Percentiles rank a stretch among this genome's conserved stretches.
Conservation (phyloP, 139 green algal species). For the Auxenochlorella pyrenoidosa region DNA sequence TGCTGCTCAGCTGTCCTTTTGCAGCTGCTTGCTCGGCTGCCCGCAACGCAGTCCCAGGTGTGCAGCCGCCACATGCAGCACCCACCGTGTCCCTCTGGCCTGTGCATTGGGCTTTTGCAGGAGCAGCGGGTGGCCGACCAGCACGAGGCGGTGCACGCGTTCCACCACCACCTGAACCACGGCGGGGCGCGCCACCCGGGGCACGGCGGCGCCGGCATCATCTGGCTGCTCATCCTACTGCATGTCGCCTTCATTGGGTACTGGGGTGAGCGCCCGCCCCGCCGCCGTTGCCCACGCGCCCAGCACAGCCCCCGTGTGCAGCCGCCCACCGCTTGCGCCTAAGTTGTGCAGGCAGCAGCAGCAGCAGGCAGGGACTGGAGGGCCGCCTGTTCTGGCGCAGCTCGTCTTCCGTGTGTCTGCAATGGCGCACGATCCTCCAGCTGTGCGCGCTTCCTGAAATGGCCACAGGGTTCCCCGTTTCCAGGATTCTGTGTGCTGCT, state of each 20-base stretch:
- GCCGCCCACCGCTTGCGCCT: background rate
- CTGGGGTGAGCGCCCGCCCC: slow-evolving; percentile 15
- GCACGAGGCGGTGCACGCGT: background rate
- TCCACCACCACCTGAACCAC: background rate
- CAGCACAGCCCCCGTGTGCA: background rate
- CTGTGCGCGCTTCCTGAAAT: too few species aligned
- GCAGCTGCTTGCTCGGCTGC: too few species aligned
- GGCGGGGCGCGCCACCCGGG: background rate
- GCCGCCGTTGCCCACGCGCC: too few species aligned
- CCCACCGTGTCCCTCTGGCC: background rate
- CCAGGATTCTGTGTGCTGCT: background rate
- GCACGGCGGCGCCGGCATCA: slow-evolving; percentile 16
- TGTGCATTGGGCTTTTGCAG: background rate
- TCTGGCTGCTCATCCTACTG: slow-evolving; percentile 12
- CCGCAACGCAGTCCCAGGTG: too few species aligned
- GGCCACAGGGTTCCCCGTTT: too few species aligned
- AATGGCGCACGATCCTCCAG: too few species aligned
- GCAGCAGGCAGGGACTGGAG: background rate
- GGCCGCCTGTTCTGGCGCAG: too few species aligned
- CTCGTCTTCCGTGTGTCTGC: too few species aligned
- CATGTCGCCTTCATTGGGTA: slow-evolving; percentile 6
- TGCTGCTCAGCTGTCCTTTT: too few species aligned
- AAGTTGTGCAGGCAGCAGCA: background rate
- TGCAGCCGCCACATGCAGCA: too few species aligned
- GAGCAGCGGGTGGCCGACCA: background rate